Evolutionary conservation across 805 yeast genomes (phyloP), one percentile per base, ranked within the genome.

Genomic region (Metschnikowia gelsemii): DNA sequence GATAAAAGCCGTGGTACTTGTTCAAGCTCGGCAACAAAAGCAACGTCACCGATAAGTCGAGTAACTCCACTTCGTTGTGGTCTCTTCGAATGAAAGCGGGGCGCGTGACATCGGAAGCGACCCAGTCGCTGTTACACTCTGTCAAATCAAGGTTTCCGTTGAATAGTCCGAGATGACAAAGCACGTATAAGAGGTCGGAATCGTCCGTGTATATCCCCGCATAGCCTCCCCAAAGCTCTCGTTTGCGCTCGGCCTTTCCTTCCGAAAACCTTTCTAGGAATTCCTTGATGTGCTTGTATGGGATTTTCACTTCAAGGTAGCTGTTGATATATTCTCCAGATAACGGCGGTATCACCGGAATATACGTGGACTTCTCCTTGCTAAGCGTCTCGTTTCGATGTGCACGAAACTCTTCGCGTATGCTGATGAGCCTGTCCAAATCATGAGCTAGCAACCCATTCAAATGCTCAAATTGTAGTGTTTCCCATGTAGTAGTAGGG

Each of bases 181-280:
- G 64, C 0, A 82, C 84, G 4, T 86, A 72, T 26, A 91, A 72
- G 2, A 90, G 66, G 60, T 91, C 96, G 1, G 96, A 84, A 61
- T 91, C 99, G 62, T 93, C 98, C 0, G 97, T 87, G 62, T 91
- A 93, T 0, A 93, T 70, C 32, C 90, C 96, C 2, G 90, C 77
- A 9, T 57, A 57, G 2, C 75, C 75, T 2, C 99, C 99, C 98
- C 98, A 91, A 2, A 89, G 49, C 33, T 76, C 73, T 37, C 79
- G 66, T 25, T 53, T 56, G 13, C 43, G 40, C 4, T 52, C 48
- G 2, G 54, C 54, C 5, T 45, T 43, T 22, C 83, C 77, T 52
- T 55, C 11, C 3, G 26, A 16, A 14, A 17, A 18, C 13, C 31
- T n/a, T 5, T 25, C 25, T 22, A 63, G 54, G 30, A 69, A 63